A percentile compares a stretch with the other conserved stretches of the same genome.
These are phyloP conservation scores for Lipomyces sp. DNA, from an alignment of 805 yeast genomes.

Conservation along the genomic window DNA sequence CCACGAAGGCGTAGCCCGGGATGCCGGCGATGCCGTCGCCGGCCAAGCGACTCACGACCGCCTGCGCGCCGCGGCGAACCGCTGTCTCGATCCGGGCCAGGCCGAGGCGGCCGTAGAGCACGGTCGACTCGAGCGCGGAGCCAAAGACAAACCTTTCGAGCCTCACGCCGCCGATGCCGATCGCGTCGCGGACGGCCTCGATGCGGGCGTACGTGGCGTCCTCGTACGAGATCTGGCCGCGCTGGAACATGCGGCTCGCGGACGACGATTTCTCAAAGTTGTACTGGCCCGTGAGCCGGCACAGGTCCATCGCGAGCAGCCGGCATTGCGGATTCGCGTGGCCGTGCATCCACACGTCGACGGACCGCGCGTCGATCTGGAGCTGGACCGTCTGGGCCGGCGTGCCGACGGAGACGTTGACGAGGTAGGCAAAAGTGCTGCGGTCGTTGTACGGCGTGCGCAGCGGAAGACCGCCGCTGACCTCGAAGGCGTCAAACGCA, in stretches of 20 bases:
- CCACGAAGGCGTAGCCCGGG: slow-evolving; percentile 46
- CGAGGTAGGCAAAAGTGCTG: slow-evolving; percentile 30
- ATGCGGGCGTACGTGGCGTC: slow-evolving; percentile 52
- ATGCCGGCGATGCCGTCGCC: not conserved
- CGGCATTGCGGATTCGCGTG: slow-evolving; percentile 7
- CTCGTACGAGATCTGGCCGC: slow-evolving; percentile 41
- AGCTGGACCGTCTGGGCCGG: slow-evolving; percentile 51
- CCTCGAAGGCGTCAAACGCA: not conserved
- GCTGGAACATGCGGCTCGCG: not conserved
- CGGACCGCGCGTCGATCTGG: slow-evolving; percentile 68
- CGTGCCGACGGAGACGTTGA: slow-evolving; percentile 50
- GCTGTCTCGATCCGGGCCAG: not conserved
- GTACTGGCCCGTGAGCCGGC: slow-evolving; percentile 12
- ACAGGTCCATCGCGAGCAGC: not conserved
- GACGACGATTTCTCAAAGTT: not conserved
- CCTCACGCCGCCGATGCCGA: not conserved
- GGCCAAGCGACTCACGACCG: not conserved
- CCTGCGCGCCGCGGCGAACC: not conserved
- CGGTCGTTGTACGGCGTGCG: slow-evolving; percentile 12
- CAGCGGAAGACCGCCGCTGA: not conserved
- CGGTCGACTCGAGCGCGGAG: slow-evolving; percentile 9
- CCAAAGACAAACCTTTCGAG: slow-evolving; percentile 9
- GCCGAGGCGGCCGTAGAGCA: slow-evolving; percentile 18
- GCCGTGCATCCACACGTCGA: slow-evolving; percentile 59
- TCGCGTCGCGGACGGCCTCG: slow-evolving; percentile 59